A percentile compares a stretch with the other conserved stretches of the same genome.
These are phyloP conservation scores for Cladophialophora carrionii DNA, from an alignment of 2,329 filamentous ascomycete species.

Conservation along the genomic window DNA sequence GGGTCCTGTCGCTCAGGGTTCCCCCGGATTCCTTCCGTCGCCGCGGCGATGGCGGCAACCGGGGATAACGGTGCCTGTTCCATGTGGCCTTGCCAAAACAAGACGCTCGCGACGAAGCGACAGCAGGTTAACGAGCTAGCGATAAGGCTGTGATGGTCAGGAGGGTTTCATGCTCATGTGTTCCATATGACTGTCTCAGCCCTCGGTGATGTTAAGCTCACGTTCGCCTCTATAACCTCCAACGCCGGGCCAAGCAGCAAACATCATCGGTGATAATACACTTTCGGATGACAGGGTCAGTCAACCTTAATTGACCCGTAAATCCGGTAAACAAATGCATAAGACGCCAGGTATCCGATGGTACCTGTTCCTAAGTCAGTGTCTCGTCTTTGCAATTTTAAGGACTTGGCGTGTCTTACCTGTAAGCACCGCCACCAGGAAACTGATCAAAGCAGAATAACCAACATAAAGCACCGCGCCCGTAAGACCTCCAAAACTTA, in stretches of 20 bases:
- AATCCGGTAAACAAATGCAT: conserved; percentile 91
- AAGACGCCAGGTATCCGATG: conserved; percentile 93
- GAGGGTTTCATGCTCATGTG: neutral
- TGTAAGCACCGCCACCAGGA: conserved; percentile 89
- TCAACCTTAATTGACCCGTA: conserved; percentile 99
- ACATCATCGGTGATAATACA: conserved; percentile 13
- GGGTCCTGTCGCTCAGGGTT: neutral
- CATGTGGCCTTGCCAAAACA: neutral
- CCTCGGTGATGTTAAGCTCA: conserved; percentile 2
- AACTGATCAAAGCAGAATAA: conserved; percentile 86
- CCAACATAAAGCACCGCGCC: conserved; percentile 90
- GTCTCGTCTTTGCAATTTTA: neutral
- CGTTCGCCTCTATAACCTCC: conserved; percentile 4
- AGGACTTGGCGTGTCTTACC: conserved; percentile 61
- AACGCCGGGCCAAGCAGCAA: conserved; percentile 13
- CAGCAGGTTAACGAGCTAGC: neutral
- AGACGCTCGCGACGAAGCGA: neutral
- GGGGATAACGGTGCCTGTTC: neutral
- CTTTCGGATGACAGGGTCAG: conserved; percentile 49
- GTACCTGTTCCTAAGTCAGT: conserved; percentile 62
- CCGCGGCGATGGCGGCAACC: neutral
- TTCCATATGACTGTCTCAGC: neutral
- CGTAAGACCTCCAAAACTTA: conserved; percentile 81
- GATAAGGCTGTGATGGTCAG: neutral
- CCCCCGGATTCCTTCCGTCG: neutral